Evolutionary conservation across 78 protist genomes (phyloP).

Genomic region (Dictyostelium purpureum): DNA sequence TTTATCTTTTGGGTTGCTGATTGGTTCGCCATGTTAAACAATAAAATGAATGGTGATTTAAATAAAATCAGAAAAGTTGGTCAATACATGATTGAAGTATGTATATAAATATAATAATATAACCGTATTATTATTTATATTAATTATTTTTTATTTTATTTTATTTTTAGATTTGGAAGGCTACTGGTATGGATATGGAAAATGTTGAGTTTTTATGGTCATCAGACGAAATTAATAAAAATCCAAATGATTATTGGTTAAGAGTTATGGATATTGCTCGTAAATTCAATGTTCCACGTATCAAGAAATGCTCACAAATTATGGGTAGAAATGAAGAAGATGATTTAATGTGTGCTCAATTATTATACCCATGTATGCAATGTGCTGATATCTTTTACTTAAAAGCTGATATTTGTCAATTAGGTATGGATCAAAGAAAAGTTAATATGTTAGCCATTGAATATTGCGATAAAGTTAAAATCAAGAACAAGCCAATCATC

Average conservation of each 20-base stretch:
- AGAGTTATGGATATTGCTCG: slow-evolving; percentile 95
- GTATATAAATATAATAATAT: neutral
- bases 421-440: slow-evolving; percentile 99
- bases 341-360: slow-evolving; percentile 94
- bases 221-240: slow-evolving; percentile 93
- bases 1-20: slow-evolving; percentile 99
- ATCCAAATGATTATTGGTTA: slow-evolving; percentile 96
- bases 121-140: neutral
- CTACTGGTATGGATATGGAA: slow-evolving; percentile 97
- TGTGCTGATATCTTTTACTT: slow-evolving; percentile 98
- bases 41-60: slow-evolving; percentile 99
- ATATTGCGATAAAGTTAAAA: slow-evolving; percentile 91
- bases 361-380: slow-evolving; percentile 98
- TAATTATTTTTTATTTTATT: neutral
- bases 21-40: slow-evolving; percentile 99
- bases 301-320: slow-evolving; percentile 95
- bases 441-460: slow-evolving; percentile 99
- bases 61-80: slow-evolving; percentile 94
- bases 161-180: slow-evolving; percentile 92
- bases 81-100: slow-evolving; percentile 95
- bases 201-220: slow-evolving; percentile 95
- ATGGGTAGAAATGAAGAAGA: slow-evolving; percentile 96
- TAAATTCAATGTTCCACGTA: slow-evolving; percentile 86
- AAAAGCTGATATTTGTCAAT: slow-evolving; percentile 98
- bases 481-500: slow-evolving; percentile 96